Conservation (phyloP, 2,329 filamentous ascomycete genomes). For the Beauveria sp. region DNA sequence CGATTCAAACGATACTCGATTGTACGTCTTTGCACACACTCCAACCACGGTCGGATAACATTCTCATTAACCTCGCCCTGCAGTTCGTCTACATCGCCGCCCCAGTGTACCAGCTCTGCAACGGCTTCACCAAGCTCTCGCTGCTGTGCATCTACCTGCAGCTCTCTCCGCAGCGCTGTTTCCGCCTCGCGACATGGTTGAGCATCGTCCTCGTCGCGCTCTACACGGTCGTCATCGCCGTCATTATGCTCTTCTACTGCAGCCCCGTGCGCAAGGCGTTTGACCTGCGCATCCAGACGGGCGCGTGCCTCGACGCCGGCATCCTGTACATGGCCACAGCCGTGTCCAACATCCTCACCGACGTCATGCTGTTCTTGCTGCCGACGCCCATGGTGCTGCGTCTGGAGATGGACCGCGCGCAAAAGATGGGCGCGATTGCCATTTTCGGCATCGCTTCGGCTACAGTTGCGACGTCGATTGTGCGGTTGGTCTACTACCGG, state of each 20-base stretch:
- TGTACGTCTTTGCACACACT: conserved; percentile 9
- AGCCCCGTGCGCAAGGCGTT: conserved; percentile 18
- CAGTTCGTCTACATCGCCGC: conserved; percentile 19
- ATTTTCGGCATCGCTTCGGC: conserved; percentile 36
- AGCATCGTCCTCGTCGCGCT: conserved; percentile 23
- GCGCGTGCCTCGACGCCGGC: conserved; percentile 34
- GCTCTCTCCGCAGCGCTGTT: conserved; percentile 27
- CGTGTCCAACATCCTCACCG: conserved; percentile 17
- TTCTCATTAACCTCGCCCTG: background rate
- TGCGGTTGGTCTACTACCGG: conserved; percentile 21
- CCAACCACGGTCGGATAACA: too few relatives aligned
- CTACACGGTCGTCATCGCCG: conserved; percentile 22
- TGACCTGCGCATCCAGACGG: conserved; percentile 17
- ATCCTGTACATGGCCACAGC: conserved; percentile 42
- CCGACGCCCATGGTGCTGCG: conserved; percentile 37
- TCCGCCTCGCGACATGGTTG: conserved; percentile 22
- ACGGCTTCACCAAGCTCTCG: conserved; percentile 29
- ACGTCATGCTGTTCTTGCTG: conserved; percentile 34
- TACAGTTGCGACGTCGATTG: conserved; percentile 25
- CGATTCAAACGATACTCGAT: conserved; percentile 16
- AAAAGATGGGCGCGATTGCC: conserved; percentile 35
- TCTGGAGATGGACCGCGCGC: conserved; percentile 34
- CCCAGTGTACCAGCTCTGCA: conserved; percentile 26
- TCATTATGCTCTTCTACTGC: conserved; percentile 20
- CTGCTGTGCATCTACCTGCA: conserved; percentile 30